phyloP scores from a whole-genome alignment of 164 flowering plant genomes.

The Nymphaea colorata region DNA sequence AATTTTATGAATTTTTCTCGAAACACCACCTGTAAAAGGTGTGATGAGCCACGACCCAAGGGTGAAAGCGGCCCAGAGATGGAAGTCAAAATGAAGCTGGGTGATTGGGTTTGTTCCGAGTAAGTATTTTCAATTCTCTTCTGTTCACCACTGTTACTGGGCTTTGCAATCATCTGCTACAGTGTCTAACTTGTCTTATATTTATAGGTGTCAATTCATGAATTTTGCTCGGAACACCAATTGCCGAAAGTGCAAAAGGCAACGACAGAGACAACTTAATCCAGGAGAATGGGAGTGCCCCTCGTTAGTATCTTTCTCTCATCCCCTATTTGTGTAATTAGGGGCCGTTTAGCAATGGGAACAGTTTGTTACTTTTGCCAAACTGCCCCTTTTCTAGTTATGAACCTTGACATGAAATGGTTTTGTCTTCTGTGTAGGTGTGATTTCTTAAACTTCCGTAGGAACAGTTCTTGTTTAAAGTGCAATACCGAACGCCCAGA shows the following conservation, averaged over 20 bases:
- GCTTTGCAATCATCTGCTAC: neutral
- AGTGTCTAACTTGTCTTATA: neutral
- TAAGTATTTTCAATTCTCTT: constrained; percentile 18
- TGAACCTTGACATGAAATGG: neutral
- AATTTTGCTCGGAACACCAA: constrained; percentile 67
- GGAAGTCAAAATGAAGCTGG: constrained; percentile 46
- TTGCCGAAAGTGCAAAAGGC: constrained; percentile 52
- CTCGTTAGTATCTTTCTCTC: constrained; percentile 32
- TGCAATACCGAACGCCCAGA: constrained; percentile 46
- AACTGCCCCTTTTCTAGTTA: neutral
- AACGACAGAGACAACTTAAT: constrained; percentile 48
- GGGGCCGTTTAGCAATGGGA: neutral
- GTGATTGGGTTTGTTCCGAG: constrained; percentile 80
- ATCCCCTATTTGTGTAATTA: neutral
- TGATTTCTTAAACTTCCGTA: constrained; percentile 56
- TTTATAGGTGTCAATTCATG: constrained; percentile 61
- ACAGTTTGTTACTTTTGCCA: neutral
- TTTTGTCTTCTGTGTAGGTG: constrained; percentile 36
- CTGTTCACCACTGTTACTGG: no score
- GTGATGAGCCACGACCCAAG: constrained; percentile 49
- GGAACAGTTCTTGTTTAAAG: constrained; percentile 47
- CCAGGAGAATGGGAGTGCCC: constrained; percentile 96
- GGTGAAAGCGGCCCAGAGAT: constrained; percentile 16
- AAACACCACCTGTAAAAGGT: constrained; percentile 49
- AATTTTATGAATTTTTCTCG: constrained; percentile 60